These are phyloP conservation scores for Aspergillus hiratsukae DNA, from an alignment of 2,329 filamentous ascomycete species.

Conservation along the genomic window DNA sequence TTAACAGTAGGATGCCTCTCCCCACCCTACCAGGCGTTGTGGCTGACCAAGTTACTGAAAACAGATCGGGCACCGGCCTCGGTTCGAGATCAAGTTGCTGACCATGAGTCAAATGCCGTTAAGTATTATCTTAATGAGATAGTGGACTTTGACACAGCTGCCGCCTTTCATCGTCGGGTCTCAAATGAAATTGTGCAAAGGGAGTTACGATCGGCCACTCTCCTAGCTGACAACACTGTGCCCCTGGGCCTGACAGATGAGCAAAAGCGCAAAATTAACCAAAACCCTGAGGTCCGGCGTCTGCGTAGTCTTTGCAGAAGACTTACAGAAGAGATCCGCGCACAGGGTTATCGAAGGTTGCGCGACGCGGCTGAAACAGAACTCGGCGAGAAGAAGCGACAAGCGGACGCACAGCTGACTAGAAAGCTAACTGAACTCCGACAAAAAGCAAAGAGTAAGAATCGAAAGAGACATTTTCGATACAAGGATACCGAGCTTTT, in stretches of 20 bases:
- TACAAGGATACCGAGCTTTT: constrained; percentile 17
- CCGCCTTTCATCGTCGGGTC: constrained; percentile 10
- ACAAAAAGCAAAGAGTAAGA: constrained; percentile 9
- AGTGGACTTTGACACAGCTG: constrained; percentile 14
- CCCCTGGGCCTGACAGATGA: constrained; percentile 10
- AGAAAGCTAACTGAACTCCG: constrained; percentile 8
- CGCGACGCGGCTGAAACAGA: background rate
- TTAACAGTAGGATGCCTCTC: constrained; percentile 15
- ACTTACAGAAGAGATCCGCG: constrained; percentile 5
- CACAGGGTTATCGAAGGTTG: constrained; percentile 5
- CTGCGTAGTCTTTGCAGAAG: constrained; percentile 3
- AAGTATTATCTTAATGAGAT: constrained; percentile 19
- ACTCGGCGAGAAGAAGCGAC: constrained; percentile 8
- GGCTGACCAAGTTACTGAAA: constrained; percentile 2
- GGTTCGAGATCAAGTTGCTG: constrained; percentile 17
- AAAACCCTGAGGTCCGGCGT: constrained; percentile 1
- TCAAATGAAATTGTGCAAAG: constrained; percentile 15
- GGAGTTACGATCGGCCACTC: constrained; percentile 6
- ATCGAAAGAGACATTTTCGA: constrained; percentile 17
- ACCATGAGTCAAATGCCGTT: constrained; percentile 17
- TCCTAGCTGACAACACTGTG: constrained; percentile 13
- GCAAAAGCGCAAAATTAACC: constrained; percentile 2
- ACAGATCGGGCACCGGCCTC: constrained; percentile 13
- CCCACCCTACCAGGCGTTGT: background rate
- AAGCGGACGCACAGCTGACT: constrained; percentile 10